Evolutionary conservation across 2,329 filamentous ascomycete genomes (phyloP).

Genomic region (Aspergillus melleus): DNA sequence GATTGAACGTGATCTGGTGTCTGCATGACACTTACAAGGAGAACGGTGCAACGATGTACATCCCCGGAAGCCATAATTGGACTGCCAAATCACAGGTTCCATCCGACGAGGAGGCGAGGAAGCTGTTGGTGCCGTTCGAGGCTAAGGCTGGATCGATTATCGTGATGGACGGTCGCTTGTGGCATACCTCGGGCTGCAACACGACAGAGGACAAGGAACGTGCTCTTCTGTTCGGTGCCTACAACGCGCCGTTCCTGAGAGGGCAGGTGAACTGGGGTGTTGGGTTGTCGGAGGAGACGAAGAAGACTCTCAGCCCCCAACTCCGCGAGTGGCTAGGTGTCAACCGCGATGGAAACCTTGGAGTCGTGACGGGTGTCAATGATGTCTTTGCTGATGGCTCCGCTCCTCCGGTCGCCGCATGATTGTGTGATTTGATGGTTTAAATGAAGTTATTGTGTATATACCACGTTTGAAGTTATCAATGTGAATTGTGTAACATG

Average conservation of each 20-base stretch:
- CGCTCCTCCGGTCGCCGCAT: not conserved
- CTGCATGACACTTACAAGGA: not conserved
- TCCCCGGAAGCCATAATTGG: not conserved
- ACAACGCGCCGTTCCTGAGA: not conserved
- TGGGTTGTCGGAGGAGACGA: not conserved
- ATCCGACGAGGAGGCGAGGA: not conserved
- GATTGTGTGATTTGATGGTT: not conserved
- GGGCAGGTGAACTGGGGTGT: slow-evolving; percentile 2
- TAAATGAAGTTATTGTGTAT: not conserved
- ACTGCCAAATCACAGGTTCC: not conserved
- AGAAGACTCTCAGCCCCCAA: slow-evolving; percentile 1
- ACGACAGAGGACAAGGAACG: slow-evolving; percentile 2
- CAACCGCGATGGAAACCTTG: not conserved
- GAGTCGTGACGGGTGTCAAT: not conserved
- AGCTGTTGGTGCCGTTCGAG: slow-evolving; percentile 4
- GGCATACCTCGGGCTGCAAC: slow-evolving; percentile 2
- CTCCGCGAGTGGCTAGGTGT: slow-evolving; percentile 1
- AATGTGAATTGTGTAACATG: not conserved
- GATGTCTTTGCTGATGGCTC: not conserved
- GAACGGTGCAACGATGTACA: slow-evolving; percentile 4
- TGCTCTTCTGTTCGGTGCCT: slow-evolving; percentile 1
- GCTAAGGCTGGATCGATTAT: slow-evolving; percentile 3
- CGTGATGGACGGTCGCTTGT: slow-evolving; percentile 3
- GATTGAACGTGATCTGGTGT: slow-evolving; percentile 4
- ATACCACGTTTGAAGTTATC: not conserved